A percentile compares a stretch with the other conserved stretches of the same genome.
phyloP scores from a whole-genome alignment of 2,329 filamentous ascomycete species.

The Penicillium fuscoglaucum region DNA sequence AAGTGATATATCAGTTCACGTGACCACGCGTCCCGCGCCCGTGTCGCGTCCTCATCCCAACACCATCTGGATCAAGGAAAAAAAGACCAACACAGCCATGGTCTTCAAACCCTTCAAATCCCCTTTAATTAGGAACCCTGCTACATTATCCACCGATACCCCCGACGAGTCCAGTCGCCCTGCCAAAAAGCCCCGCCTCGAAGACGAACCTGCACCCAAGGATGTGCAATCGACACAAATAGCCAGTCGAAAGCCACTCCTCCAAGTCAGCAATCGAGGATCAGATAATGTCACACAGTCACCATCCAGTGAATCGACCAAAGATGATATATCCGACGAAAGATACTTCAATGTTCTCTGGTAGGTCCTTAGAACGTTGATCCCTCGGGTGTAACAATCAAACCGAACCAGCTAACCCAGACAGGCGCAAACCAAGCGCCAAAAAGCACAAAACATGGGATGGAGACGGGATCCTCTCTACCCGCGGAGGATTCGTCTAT shows the following conservation, averaged over 20 bases:
- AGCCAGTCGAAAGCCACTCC: conserved; percentile 33
- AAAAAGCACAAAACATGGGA: conserved; percentile 81
- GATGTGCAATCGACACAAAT: conserved; percentile 12
- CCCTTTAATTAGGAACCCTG: conserved; percentile 42
- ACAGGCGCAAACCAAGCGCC: conserved; percentile 65
- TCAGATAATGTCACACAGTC: conserved; percentile 13
- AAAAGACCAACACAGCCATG: conserved; percentile 30
- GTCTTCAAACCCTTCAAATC: conserved; percentile 50
- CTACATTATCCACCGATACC: background rate
- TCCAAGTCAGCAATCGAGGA: conserved; percentile 32
- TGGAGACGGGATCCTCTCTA: conserved; percentile 65
- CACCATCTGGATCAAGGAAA: background rate
- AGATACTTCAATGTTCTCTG: conserved; percentile 51
- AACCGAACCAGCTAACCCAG: conserved; percentile 6
- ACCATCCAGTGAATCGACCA: background rate
- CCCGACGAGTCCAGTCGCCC: conserved; percentile 21
- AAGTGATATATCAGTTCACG: conserved; percentile 11
- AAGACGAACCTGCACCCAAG: conserved; percentile 18
- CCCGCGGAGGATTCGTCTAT: conserved; percentile 58
- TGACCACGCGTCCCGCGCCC: conserved; percentile 23
- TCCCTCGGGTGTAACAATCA: background rate
- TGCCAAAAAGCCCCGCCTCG: conserved; percentile 40
- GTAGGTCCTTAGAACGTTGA: conserved; percentile 29
- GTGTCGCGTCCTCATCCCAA: conserved; percentile 16
- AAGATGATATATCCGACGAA: conserved; percentile 26